Conservation (phyloP, 2,329 filamentous ascomycete species). For the Teratosphaeria epicoccoides region DNA sequence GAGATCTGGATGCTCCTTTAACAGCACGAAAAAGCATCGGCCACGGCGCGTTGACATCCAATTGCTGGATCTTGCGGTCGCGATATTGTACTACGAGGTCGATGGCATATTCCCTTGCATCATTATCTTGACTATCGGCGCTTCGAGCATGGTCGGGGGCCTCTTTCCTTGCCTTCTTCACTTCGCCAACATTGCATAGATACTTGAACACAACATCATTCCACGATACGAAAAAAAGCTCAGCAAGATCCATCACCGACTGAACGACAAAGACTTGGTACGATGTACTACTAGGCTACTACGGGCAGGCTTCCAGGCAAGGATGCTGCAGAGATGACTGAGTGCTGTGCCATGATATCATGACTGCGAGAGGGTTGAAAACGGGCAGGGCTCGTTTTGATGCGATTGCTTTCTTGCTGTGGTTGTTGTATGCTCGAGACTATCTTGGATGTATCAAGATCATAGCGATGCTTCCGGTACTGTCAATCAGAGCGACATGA, state of each 20-base stretch:
- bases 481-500: neutral
- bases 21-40: constrained; percentile 3
- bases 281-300: neutral
- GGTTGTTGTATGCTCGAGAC: neutral
- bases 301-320: neutral
- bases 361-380: neutral
- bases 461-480: neutral
- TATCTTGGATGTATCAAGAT: neutral
- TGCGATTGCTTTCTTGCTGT: neutral
- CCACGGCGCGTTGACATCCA: neutral
- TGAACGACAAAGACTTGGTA: neutral
- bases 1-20: constrained; percentile 3
- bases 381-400: neutral
- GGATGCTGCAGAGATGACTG: neutral
- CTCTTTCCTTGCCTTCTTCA: neutral
- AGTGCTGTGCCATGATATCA: neutral
- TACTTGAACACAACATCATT: neutral
- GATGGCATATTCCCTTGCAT: neutral
- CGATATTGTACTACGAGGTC: neutral
- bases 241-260: constrained; percentile 1
- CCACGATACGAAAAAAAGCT: neutral
- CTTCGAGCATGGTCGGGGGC: neutral
- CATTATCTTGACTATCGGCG: neutral
- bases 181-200: neutral
- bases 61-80: neutral